Percentiles rank a stretch among this genome's conserved stretches.
phyloP scores from a whole-genome alignment of 331 rosid genomes.

The Arachis monticola region DNA sequence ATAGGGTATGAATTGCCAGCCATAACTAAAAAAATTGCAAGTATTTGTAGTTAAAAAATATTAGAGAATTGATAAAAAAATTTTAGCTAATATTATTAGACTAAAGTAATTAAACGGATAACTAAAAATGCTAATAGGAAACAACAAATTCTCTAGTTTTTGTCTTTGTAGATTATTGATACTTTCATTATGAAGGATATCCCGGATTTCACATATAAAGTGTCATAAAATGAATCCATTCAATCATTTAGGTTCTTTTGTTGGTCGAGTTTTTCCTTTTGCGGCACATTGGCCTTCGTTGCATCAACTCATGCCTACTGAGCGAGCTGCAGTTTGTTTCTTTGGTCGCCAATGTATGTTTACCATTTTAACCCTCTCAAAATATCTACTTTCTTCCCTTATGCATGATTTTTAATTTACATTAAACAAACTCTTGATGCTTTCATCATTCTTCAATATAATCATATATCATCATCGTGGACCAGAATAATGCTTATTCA shows the following conservation, averaged over 20 bases:
- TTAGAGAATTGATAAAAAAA: too few species aligned
- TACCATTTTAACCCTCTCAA: slow-evolving; percentile 34
- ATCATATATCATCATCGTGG: neutral
- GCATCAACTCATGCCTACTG: slow-evolving; percentile 38
- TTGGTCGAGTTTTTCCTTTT: slow-evolving; percentile 37
- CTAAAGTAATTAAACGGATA: too few species aligned
- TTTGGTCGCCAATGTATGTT: slow-evolving; percentile 26
- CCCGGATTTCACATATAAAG: too few species aligned
- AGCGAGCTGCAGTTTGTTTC: slow-evolving; percentile 41
- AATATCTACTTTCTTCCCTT: neutral
- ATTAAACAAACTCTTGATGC: neutral
- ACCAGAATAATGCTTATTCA: neutral
- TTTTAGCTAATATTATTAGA: too few species aligned
- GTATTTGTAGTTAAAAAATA: too few species aligned
- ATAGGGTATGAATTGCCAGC: too few species aligned
- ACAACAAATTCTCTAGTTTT: too few species aligned
- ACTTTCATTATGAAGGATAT: neutral
- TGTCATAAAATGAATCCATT: slow-evolving; percentile 17
- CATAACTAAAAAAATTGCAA: too few species aligned
- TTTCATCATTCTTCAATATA: neutral
- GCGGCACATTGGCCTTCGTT: slow-evolving; percentile 31
- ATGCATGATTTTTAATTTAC: neutral
- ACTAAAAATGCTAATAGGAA: too few species aligned
- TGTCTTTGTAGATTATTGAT: neutral
- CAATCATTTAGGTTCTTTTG: slow-evolving; percentile 37